Evolutionary conservation across 1,284 basidiomycete species (phyloP).

Genomic region (Exobasidium cylindrosporum): DNA sequence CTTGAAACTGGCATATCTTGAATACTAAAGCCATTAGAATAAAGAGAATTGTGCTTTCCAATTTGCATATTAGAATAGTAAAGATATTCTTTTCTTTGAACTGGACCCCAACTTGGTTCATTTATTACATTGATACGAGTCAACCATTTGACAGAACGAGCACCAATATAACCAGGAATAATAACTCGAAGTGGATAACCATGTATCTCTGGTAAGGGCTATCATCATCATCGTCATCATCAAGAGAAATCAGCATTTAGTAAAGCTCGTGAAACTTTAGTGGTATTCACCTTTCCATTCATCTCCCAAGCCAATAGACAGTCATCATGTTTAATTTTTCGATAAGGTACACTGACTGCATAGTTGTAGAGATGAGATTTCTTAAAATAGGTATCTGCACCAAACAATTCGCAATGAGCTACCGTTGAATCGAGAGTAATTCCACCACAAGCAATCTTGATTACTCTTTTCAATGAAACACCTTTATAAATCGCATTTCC

Average conservation of each 20-base stretch:
- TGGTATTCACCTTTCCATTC: no score
- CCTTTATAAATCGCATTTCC: conserved; percentile 5
- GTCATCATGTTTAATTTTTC: neutral
- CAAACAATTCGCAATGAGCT: conserved; percentile 5
- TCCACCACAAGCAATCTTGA: conserved; percentile 1
- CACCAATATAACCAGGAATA: conserved; percentile 1
- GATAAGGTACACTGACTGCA: conserved; percentile 7
- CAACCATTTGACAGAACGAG: conserved; percentile 5
- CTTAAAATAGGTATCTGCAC: conserved; percentile 7
- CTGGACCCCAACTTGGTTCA: neutral
- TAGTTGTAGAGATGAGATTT: neutral
- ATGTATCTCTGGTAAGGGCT: conserved; percentile 5
- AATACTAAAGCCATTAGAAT: conserved; percentile 5
- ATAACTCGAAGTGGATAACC: conserved; percentile 1
- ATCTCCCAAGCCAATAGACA: conserved; percentile 8
- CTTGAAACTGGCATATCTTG: conserved; percentile 8
- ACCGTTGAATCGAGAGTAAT: neutral
- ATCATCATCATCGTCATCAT: no score
- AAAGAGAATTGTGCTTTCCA: conserved; percentile 8
- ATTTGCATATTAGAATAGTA: neutral
- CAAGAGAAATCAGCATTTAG: neutral
- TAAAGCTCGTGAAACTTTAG: neutral
- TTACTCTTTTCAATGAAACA: neutral
- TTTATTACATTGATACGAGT: conserved; percentile 7
- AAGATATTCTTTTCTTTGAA: conserved; percentile 6